These are phyloP conservation scores for Quercus ilex DNA, from an alignment of 306 rosid genomes.

Conservation along the genomic window DNA sequence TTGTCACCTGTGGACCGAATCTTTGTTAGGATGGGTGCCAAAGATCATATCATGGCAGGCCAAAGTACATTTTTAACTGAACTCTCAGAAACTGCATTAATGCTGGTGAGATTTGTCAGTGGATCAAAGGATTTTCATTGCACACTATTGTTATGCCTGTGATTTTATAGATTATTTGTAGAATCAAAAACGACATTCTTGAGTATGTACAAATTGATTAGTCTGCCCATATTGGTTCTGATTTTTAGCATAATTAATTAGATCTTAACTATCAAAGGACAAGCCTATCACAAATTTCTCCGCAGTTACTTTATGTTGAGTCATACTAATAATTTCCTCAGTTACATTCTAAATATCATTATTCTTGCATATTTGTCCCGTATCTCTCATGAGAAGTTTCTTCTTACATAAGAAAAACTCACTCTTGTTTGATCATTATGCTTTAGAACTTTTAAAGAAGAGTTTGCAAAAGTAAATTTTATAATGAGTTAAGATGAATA, in stretches of 20 bases:
- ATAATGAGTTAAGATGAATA: not conserved
- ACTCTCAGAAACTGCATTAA: constrained; percentile 88
- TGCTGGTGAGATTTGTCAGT: constrained; percentile 63
- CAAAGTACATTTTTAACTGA: constrained; percentile 97
- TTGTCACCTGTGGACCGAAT: constrained; percentile 83
- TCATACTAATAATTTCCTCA: not conserved
- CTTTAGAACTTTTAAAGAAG: not conserved
- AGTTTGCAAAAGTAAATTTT: not conserved
- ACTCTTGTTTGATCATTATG: not conserved
- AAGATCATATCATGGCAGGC: constrained; percentile 95
- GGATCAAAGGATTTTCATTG: not conserved
- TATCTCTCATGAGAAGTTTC: not conserved
- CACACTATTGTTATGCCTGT: not conserved
- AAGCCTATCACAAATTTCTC: not conserved
- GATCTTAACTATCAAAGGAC: not conserved
- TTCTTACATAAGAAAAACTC: not conserved
- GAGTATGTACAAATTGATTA: not conserved
- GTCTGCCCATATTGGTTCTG: not conserved
- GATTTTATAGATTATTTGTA: not conserved
- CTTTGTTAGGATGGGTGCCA: constrained; percentile 96
- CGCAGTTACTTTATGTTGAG: not conserved
- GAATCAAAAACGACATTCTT: not conserved
- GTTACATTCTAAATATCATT: not conserved
- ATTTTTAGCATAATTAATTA: not conserved
- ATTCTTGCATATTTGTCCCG: not conserved